A percentile compares a stretch with the other conserved stretches of the same genome.
Conservation (phyloP, 768 basidiomycete species). For the Lactarius quietus region DNA sequence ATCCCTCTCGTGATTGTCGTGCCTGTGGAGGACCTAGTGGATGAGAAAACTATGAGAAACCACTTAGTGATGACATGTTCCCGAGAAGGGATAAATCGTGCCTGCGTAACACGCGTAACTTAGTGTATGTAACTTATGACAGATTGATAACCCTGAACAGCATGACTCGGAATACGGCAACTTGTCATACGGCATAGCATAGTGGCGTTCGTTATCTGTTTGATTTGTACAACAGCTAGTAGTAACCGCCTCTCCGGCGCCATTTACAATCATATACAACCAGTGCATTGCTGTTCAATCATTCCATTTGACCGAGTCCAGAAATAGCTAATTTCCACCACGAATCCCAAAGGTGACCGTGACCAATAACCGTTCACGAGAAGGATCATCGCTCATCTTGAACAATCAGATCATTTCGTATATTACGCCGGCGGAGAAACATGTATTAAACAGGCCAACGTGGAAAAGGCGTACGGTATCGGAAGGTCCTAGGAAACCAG, state of each 20-base stretch:
- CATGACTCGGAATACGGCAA: not conserved
- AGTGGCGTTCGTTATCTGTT: not conserved
- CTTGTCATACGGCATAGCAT: not conserved
- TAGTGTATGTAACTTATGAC: no score
- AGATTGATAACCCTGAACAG: not conserved
- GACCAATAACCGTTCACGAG: not conserved
- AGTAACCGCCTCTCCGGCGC: not conserved
- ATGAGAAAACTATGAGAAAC: not conserved
- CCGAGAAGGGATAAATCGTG: not conserved
- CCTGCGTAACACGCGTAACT: not conserved
- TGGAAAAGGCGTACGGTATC: constrained; percentile 16
- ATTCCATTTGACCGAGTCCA: not conserved
- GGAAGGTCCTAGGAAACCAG: constrained; percentile 22
- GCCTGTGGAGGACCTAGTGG: not conserved
- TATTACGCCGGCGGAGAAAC: constrained; percentile 9
- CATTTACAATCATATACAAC: not conserved
- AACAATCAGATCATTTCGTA: constrained; percentile 6
- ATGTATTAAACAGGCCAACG: constrained; percentile 14
- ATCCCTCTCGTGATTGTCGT: not conserved
- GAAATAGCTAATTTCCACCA: not conserved
- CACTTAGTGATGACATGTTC: not conserved
- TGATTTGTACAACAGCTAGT: not conserved
- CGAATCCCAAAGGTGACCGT: not conserved
- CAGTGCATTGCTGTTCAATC: not conserved
- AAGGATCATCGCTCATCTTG: not conserved